These are phyloP conservation scores for Oxalis stricta DNA, from an alignment of 441 rosid genomes.

Conservation along the genomic window DNA sequence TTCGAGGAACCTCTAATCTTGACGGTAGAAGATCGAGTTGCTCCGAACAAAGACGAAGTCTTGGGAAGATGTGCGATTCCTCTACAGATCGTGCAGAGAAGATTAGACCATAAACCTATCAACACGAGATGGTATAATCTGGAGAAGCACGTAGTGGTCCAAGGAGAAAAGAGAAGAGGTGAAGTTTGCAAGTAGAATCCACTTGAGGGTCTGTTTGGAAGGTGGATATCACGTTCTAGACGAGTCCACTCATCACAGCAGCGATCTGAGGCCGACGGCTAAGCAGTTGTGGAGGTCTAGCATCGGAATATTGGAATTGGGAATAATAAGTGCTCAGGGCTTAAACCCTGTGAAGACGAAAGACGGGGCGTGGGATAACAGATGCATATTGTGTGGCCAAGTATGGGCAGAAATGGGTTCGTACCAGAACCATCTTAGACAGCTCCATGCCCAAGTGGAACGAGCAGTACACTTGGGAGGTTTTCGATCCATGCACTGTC, in stretches of 20 bases:
- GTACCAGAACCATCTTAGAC: slow-evolving; percentile 73
- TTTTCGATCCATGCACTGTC: slow-evolving; percentile 80
- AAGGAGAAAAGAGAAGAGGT: slow-evolving; percentile 42
- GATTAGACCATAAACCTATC: slow-evolving; percentile 56
- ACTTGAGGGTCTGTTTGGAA: slow-evolving; percentile 62
- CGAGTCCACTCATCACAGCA: slow-evolving; percentile 83
- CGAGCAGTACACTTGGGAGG: slow-evolving; percentile 96
- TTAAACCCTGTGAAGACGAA: slow-evolving; percentile 65
- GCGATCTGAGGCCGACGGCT: slow-evolving; percentile 77
- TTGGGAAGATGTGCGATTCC: slow-evolving; percentile 40
- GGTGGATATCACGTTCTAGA: slow-evolving; percentile 95
- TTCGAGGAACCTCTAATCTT: slow-evolving; percentile 53
- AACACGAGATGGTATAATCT: slow-evolving; percentile 50
- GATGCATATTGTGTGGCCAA: slow-evolving; percentile 92
- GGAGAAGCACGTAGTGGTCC: slow-evolving; percentile 40
- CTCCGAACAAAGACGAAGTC: slow-evolving; percentile 37
- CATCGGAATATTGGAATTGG: slow-evolving; percentile 70
- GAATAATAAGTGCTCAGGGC: slow-evolving; percentile 68
- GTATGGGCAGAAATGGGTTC: slow-evolving; percentile 92
- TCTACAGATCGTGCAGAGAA: slow-evolving; percentile 35
- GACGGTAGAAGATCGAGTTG: slow-evolving; percentile 41
- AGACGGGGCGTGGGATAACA: slow-evolving; percentile 63
- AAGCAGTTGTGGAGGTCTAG: slow-evolving; percentile 73
- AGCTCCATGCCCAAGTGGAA: slow-evolving; percentile 71
- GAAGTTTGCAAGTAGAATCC: slow-evolving; percentile 77